Base-by-base conservation (phyloP, 306 rosid genomes). In the Malus asiatica region DNA sequence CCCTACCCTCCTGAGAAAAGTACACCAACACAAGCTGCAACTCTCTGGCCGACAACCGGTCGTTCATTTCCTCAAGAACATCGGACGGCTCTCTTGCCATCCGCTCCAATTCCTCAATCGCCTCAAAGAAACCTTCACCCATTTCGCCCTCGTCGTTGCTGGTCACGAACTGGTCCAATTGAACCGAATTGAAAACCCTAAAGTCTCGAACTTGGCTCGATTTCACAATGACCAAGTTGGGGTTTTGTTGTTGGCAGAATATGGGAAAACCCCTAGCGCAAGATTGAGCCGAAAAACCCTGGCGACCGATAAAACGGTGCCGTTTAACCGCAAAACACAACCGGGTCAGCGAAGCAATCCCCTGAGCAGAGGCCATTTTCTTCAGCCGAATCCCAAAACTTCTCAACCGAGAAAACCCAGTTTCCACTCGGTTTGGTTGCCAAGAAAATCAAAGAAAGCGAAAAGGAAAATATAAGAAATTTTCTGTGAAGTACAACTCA, bases 21-120 rank as follows among this genome's bases (percentile, higher is more conserved):
- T 92, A 95, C 19, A 92, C 97, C 60, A 95, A 78, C 78, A 95
- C 99, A 27, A 95, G 97, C 82, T 95, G 97, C 58, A 92, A 66
- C 70, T 95, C 99, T 74, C 89, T 80, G 3, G 97, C 97, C 5
- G 99, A 90, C 11, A 95, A 81, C 25, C 99, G 95, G 11, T 95
- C 93, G 59, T 95, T 95, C 99, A 95, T 95, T 68, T 95, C 97
- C 77, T 84, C 99, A 9, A 95, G 89, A 61, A 95, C 79, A 84
- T 95, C 97, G 8, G 97, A 90, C n/a, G 99, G 97, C n/a, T 95
- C 98, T 71, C 98, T 90, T 20, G 89, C 71, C 98, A 95, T 92
- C 30, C 92, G 82, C 86, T 95, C 99, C 70, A 95, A 86, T 77
- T 95, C 97, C 83, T 95, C 97, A 15, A 95, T 90, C 35, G 97